Percentiles rank a stretch among this genome's conserved stretches.
Evolutionary conservation across 371 early-diverging fungal species (phyloP).

Genomic region (Smittium mucronatum): DNA sequence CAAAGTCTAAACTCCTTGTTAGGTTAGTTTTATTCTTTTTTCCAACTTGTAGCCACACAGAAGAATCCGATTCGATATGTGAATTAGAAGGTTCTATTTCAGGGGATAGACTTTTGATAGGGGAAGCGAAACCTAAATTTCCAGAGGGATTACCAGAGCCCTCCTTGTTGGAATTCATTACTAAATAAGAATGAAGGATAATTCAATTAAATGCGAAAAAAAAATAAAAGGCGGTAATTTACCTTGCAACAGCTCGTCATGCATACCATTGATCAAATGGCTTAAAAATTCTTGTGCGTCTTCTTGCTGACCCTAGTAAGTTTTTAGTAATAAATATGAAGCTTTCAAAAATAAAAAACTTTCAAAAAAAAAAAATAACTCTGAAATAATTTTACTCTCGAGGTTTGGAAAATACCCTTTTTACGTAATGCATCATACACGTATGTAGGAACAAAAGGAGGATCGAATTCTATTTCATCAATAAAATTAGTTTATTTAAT

Average conservation of each 20-base stretch:
- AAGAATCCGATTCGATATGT: neutral
- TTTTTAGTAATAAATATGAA: too few relatives aligned
- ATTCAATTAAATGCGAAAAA: neutral
- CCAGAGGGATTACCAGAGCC: neutral
- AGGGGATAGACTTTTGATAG: neutral
- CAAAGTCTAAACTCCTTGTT: slow-evolving; percentile 18
- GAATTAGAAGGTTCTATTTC: neutral
- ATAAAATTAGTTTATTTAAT: too few relatives aligned
- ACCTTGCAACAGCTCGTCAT: slow-evolving; percentile 57
- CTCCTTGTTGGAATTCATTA: neutral
- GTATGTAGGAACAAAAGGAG: slow-evolving; percentile 83
- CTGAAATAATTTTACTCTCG: slow-evolving; percentile 30
- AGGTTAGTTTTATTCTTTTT: slow-evolving; percentile 48
- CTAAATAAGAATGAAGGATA: neutral
- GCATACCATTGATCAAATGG: slow-evolving; percentile 80
- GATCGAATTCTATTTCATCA: slow-evolving; percentile 57
- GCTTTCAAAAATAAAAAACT: neutral
- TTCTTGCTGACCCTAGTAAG: slow-evolving; percentile 76
- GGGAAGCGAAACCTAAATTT: neutral
- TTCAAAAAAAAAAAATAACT: neutral
- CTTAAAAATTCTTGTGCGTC: slow-evolving; percentile 95
- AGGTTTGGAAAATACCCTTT: slow-evolving; percentile 62
- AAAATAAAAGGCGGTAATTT: slow-evolving; percentile 1
- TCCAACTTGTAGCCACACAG: slow-evolving; percentile 85
- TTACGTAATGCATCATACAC: slow-evolving; percentile 79